Base-by-base conservation (phyloP, 148 eudicot species). In the Diospyros kaki region DNA sequence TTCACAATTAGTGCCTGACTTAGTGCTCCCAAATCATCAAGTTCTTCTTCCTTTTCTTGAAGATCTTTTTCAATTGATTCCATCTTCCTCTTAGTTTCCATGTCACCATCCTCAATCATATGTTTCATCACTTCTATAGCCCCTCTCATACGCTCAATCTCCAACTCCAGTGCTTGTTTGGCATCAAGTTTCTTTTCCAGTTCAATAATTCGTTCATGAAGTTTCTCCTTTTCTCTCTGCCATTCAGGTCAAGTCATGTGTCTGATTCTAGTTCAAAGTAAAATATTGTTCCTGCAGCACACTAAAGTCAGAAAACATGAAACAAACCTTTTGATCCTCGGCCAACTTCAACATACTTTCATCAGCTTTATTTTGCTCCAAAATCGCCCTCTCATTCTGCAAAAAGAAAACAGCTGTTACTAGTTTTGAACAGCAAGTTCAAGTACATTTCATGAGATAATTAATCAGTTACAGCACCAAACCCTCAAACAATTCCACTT, bases 341-440 rank as follows among this genome's bases (percentile, higher is more conserved):
- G 85, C 92, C 62, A 93, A 84, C 69, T 79, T 81, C 74, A 84
- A 28, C 81, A 91, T 72, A 3, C 78, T 88, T 62, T 88, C 86
- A 68, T 88, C 93, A 68, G 90, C 92, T 76, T 84, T 86, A 62
- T 82, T 82, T 73, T 91, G 98, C 80, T 88, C 89, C 63, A 64
- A 14, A 14, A 83, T 56, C 41, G 97, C 98, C 72, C 67, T 15
- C 74, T 89, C 89, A 85, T 89, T 93, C 98, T 93, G 89, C 80
- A 73, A 79, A 18, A 39, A 56, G 3, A 70, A 58, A 74, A 41
- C 45, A 5, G 38, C 12, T 48, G 38, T 75, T 28, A 48, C 6
- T 65, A 28, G 28, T 13, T 46, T 3, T 9, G 70, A 28, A 53
- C 40, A 66, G 6, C 14, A 15, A 48, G 18, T 8, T 41, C 13